Conservation (phyloP, 2,329 filamentous ascomycete species). For the Fusarium luffae region DNA sequence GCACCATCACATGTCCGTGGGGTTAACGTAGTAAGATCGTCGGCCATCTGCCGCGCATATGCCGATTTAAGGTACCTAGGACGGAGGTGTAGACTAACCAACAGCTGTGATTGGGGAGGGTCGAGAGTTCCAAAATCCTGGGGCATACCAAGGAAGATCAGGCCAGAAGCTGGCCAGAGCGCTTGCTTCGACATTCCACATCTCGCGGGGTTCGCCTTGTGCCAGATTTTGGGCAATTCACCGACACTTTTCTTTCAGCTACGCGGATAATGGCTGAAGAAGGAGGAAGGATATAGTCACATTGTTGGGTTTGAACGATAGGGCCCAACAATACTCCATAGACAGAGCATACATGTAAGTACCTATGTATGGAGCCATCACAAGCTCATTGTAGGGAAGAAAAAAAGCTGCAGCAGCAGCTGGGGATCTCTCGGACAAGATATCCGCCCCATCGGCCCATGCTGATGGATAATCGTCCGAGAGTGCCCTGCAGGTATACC, state of each 20-base stretch:
- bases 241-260: conserved; percentile 11
- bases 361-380: background rate
- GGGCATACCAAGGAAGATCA: conserved; percentile 38
- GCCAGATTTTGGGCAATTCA: conserved; percentile 17
- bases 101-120: conserved; percentile 40
- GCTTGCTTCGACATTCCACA: conserved; percentile 36
- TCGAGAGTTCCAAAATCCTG: conserved; percentile 13
- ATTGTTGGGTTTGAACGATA: background rate
- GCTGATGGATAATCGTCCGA: conserved; percentile 44
- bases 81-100: conserved; percentile 20
- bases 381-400: conserved; percentile 1
- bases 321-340: background rate
- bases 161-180: conserved; percentile 45
- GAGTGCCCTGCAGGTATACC: conserved; percentile 39
- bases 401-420: background rate
- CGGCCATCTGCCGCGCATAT: conserved; percentile 46
- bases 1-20: conserved; percentile 18
- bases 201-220: conserved; percentile 23
- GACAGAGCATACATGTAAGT: background rate
- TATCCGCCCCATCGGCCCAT: conserved; percentile 43
- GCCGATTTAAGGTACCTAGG: conserved; percentile 43
- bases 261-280: background rate
- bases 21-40: conserved; percentile 44
- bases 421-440: conserved; percentile 26
- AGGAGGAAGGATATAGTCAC: background rate